phyloP scores from a whole-genome alignment of 2,329 filamentous ascomycete species.

The Sclerotinia minor region DNA sequence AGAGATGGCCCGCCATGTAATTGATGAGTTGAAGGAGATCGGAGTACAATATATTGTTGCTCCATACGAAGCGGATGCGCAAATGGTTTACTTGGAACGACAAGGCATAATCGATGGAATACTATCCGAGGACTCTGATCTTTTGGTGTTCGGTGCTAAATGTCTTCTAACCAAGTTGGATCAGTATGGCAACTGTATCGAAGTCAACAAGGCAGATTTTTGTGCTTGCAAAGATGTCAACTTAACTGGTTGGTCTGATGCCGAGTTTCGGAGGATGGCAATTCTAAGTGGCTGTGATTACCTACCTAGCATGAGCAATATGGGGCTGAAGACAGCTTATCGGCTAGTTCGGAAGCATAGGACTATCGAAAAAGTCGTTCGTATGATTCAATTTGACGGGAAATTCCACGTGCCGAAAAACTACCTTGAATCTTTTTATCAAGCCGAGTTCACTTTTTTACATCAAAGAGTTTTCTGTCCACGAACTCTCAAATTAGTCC shows the following conservation, averaged over 20 bases:
- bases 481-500: constrained; percentile 65
- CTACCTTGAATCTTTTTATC: constrained; percentile 77
- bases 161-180: constrained; percentile 91
- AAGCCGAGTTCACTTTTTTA: constrained; percentile 89
- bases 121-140: constrained; percentile 92
- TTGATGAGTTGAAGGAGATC: constrained; percentile 83
- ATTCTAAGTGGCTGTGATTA: constrained; percentile 98
- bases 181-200: constrained; percentile 87
- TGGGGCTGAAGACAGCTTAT: constrained; percentile 93
- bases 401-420: constrained; percentile 77
- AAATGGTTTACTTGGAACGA: constrained; percentile 89
- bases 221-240: constrained; percentile 85
- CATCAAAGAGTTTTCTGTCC: constrained; percentile 96
- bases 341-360: constrained; percentile 88
- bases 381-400: constrained; percentile 84
- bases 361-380: constrained; percentile 77
- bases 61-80: constrained; percentile 96
- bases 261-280: constrained; percentile 90
- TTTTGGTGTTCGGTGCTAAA: constrained; percentile 92
- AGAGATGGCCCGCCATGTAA: constrained; percentile 88
- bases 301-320: constrained; percentile 76
- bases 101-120: constrained; percentile 83
- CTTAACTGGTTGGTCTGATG: constrained; percentile 86
- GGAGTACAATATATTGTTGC: constrained; percentile 87
- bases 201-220: constrained; percentile 88